phyloP scores from a whole-genome alignment of 1,284 basidiomycete genomes.

The Fomes fomentarius region DNA sequence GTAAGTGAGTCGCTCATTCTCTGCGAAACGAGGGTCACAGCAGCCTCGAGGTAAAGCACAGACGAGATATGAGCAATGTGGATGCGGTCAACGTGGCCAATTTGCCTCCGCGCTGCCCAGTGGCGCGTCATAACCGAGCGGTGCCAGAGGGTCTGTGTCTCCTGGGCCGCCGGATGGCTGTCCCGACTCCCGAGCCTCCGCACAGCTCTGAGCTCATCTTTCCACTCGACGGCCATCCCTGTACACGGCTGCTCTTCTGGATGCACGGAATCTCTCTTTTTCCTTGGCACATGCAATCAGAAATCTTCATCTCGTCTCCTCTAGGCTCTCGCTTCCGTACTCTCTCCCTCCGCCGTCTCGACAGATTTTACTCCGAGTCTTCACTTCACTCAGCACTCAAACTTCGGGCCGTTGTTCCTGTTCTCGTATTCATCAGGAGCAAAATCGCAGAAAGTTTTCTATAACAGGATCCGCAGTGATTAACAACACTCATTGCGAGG shows the following conservation, averaged over 20 bases:
- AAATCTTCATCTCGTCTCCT: neutral
- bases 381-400: neutral
- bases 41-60: conserved; percentile 19
- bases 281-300: neutral
- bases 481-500: neutral
- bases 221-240: neutral
- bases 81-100: neutral
- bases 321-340: neutral
- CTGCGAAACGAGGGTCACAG: conserved; percentile 2
- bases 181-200: neutral
- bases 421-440: neutral
- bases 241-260: neutral
- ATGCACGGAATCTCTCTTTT: neutral
- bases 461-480: conserved; percentile 1
- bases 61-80: neutral
- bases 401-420: conserved; percentile 11
- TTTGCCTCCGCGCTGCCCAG: neutral
- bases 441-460: too few relatives aligned
- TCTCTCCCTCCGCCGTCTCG: neutral
- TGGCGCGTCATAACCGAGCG: conserved; percentile 7
- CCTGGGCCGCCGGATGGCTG: neutral
- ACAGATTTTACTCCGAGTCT: neutral
- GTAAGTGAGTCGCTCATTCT: neutral
- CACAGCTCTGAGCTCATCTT: neutral
- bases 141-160: conserved; percentile 1